Evolutionary conservation across 257 asterid species (phyloP).

Genomic region (Solanum stenotomum): DNA sequence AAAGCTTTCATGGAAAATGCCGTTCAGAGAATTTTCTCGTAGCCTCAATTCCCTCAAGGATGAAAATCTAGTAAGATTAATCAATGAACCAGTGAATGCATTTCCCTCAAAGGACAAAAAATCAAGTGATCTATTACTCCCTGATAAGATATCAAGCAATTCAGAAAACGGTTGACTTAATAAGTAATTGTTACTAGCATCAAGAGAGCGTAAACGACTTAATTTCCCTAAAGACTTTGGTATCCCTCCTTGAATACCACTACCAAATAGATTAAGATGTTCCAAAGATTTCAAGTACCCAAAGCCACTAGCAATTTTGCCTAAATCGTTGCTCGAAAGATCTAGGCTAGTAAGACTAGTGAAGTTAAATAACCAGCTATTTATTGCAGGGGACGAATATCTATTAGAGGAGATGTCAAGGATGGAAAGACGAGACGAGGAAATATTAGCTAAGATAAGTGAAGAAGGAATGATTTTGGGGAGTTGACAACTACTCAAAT

Average conservation of each 20-base stretch:
- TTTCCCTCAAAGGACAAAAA: background rate
- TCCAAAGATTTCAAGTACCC: background rate
- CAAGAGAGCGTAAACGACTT: background rate
- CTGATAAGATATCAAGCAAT: background rate
- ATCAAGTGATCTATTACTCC: background rate
- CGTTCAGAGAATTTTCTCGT: background rate
- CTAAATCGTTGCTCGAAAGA: background rate
- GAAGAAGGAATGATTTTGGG: background rate
- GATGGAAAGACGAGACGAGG: background rate
- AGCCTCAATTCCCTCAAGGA: background rate
- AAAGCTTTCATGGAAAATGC: background rate
- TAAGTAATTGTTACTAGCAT: accelerated
- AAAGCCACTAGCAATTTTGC: background rate
- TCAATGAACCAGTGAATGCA: background rate
- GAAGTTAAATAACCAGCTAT: background rate
- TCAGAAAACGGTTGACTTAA: background rate
- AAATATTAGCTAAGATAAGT: background rate
- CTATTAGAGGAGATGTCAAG: background rate
- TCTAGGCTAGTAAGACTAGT: background rate
- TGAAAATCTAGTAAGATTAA: background rate
- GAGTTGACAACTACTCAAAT: background rate
- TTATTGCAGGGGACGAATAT: background rate
- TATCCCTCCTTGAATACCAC: background rate
- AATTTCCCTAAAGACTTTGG: background rate
- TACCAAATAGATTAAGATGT: background rate